phyloP scores from a whole-genome alignment of 2,329 filamentous ascomycete genomes.

The Cryoendolithus antarcticus region DNA sequence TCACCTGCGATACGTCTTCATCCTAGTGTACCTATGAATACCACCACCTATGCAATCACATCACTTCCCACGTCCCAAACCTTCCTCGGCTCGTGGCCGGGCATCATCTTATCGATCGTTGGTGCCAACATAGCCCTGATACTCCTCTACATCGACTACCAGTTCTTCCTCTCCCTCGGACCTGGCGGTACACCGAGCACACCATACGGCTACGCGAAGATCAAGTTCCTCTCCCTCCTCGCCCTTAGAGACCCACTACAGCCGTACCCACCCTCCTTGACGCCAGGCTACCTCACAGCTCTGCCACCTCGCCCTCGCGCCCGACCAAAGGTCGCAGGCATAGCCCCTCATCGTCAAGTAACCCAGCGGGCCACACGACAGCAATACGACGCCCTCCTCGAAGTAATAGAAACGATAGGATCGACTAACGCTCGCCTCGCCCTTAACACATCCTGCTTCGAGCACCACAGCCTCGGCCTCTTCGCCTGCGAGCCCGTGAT shows the following conservation, averaged over 20 bases:
- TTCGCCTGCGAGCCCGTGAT: slow-evolving; percentile 57
- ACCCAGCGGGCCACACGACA: slow-evolving; percentile 48
- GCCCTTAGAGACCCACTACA: slow-evolving; percentile 43
- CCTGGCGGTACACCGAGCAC: slow-evolving; percentile 71
- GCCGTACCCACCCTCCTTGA: slow-evolving; percentile 47
- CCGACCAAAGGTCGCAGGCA: slow-evolving; percentile 57
- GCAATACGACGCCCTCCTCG: slow-evolving; percentile 45
- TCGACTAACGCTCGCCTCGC: slow-evolving; percentile 25
- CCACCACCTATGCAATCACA: no score
- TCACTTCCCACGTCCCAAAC: no score
- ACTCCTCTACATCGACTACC: slow-evolving; percentile 55
- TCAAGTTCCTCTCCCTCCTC: slow-evolving; percentile 61
- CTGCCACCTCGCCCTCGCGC: slow-evolving; percentile 52
- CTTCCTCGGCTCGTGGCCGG: no score
- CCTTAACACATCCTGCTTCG: slow-evolving; percentile 59
- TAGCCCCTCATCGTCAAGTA: slow-evolving; percentile 73
- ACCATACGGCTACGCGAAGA: slow-evolving; percentile 57
- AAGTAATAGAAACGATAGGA: slow-evolving; percentile 42
- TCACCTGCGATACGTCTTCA: no score
- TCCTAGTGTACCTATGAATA: no score
- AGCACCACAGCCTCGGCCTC: slow-evolving; percentile 68
- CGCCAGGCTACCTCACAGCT: slow-evolving; percentile 46
- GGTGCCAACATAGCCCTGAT: slow-evolving; percentile 2
- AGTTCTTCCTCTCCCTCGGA: slow-evolving; percentile 62
- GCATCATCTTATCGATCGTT: no score